phyloP scores from a whole-genome alignment of 306 rosid genomes.

The Cucurbita pepo region DNA sequence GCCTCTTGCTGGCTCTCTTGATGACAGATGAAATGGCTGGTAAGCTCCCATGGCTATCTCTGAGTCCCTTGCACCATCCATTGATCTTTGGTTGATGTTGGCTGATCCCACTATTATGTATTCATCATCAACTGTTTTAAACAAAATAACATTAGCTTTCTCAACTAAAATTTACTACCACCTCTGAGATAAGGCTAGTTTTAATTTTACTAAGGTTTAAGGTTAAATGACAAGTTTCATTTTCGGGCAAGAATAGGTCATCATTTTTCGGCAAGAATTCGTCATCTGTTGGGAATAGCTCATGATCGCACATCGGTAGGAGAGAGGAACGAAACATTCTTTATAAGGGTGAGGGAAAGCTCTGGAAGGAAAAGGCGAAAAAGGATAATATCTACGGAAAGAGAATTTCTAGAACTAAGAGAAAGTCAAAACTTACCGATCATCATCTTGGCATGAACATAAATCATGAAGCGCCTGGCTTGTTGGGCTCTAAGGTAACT shows the following conservation, averaged over 20 bases:
- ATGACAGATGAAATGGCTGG: conserved; percentile 30
- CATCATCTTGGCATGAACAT: conserved; percentile 42
- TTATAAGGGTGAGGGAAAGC: too few relatives aligned
- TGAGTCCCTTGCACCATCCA: conserved; percentile 37
- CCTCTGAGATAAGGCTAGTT: not conserved
- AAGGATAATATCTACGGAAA: not conserved
- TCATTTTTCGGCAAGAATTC: too few relatives aligned
- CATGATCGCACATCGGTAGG: too few relatives aligned
- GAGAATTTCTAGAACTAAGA: not conserved
- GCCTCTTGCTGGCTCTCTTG: conserved; percentile 29
- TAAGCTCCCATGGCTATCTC: conserved; percentile 42
- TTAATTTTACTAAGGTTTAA: too few relatives aligned
- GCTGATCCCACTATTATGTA: conserved; percentile 45
- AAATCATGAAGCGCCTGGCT: conserved; percentile 35
- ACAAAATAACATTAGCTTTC: not conserved
- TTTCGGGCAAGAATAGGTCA: too few relatives aligned
- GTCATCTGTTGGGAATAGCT: too few relatives aligned
- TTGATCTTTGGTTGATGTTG: conserved; percentile 40
- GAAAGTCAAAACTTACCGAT: conserved; percentile 17
- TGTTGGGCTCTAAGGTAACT: conserved; percentile 25
- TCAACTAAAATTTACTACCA: not conserved
- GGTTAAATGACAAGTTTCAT: too few relatives aligned
- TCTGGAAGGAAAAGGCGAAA: too few relatives aligned
- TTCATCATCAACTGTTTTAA: conserved; percentile 29
- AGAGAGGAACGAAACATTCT: too few relatives aligned